Conservation (phyloP, 202 grass and related monocot species). For the Hordeum pubiflorum region DNA sequence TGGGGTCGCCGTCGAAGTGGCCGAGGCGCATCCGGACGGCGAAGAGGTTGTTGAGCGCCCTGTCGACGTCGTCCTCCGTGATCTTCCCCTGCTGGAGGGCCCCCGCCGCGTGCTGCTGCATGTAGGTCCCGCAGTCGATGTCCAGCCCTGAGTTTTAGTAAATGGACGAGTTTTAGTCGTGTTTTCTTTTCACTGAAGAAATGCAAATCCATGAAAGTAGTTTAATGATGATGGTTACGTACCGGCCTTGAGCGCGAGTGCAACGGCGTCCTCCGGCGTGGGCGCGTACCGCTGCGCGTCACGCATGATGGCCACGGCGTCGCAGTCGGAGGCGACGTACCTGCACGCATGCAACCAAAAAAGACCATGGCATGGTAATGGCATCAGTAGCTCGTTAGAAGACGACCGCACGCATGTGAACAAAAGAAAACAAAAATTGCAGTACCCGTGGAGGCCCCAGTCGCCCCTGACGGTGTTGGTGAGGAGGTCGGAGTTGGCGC, state of each 20-base stretch:
- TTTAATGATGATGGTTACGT: neutral
- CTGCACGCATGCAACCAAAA: constrained; percentile 25
- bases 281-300: constrained; percentile 44
- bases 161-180: neutral
- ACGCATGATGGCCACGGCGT: constrained; percentile 52
- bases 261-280: constrained; percentile 53
- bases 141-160: constrained; percentile 50
- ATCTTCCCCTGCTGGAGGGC: constrained; percentile 48
- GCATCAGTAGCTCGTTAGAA: neutral
- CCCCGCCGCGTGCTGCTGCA: constrained; percentile 17
- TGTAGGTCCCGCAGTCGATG: constrained; percentile 50
- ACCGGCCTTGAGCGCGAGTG: constrained; percentile 47
- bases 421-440: neutral
- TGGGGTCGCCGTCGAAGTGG: constrained; percentile 69
- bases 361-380: neutral
- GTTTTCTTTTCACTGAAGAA: neutral
- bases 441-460: constrained; percentile 30
- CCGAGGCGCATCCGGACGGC: constrained; percentile 54
- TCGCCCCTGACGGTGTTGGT: constrained; percentile 25
- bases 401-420: neutral
- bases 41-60: constrained; percentile 55
- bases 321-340: constrained; percentile 60
- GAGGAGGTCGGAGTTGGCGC: constrained; percentile 52
- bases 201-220: neutral
- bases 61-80: constrained; percentile 48